phyloP scores from a whole-genome alignment of 1,284 basidiomycete species.

The Trichosporon inkin region DNA sequence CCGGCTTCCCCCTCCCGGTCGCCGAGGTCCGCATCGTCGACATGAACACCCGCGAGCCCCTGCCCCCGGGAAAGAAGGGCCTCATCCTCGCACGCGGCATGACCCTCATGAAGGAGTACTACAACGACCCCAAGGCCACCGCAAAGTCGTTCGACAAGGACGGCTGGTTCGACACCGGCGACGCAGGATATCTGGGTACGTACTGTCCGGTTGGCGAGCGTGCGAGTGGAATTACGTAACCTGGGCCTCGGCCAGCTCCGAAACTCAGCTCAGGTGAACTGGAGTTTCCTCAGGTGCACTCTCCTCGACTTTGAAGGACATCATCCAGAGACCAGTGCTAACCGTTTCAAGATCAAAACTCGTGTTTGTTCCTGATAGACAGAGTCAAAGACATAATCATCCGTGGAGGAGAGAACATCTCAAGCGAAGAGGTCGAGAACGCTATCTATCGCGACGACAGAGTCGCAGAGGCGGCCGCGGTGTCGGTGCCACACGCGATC shows the following conservation, averaged over 20 bases:
- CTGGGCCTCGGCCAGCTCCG: too few species aligned
- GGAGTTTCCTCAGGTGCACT: too few species aligned
- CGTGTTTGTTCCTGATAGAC: slow-evolving; percentile 42
- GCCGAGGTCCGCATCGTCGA: slow-evolving; percentile 38
- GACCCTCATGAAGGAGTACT: slow-evolving; percentile 45
- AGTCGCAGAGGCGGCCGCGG: slow-evolving; percentile 38
- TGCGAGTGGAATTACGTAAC: too few species aligned
- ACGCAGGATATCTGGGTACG: slow-evolving; percentile 36
- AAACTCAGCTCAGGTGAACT: too few species aligned
- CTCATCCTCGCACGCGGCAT: slow-evolving; percentile 38
- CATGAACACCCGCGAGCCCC: slow-evolving; percentile 23
- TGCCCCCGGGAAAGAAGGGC: slow-evolving; percentile 29
- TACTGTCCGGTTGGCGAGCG: too few species aligned
- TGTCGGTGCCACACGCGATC: slow-evolving; percentile 36
- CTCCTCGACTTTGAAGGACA: too few species aligned
- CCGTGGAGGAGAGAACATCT: slow-evolving; percentile 45
- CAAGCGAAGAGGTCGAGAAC: slow-evolving; percentile 42
- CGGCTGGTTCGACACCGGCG: slow-evolving; percentile 47
- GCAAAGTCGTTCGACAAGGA: slow-evolving; percentile 26
- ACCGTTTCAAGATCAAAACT: too few species aligned
- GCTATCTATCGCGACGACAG: slow-evolving; percentile 36
- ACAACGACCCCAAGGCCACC: slow-evolving; percentile 19
- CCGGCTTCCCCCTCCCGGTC: slow-evolving; percentile 36
- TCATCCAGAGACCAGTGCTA: too few species aligned
- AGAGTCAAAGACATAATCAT: slow-evolving; percentile 39